A percentile compares a stretch with the other conserved stretches of the same genome.
Evolutionary conservation across 306 rosid species (phyloP).

Genomic region (Sophora flavescens): DNA sequence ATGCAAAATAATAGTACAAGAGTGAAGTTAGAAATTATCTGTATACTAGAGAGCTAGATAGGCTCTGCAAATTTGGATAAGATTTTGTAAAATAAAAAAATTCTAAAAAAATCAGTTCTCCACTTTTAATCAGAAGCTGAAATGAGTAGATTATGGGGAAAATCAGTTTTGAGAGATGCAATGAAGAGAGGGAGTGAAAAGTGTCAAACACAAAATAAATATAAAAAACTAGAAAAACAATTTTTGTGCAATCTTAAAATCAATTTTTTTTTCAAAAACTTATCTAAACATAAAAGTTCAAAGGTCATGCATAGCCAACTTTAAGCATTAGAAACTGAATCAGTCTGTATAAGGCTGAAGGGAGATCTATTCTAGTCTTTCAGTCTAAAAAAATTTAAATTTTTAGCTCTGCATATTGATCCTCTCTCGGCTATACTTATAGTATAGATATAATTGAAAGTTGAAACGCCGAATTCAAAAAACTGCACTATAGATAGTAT

Average conservation of each 20-base stretch:
- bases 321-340: conserved; percentile 4
- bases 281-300: background rate
- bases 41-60: background rate
- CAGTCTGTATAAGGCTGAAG: conserved; percentile 1
- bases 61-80: background rate
- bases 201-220: too few species aligned
- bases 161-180: too few species aligned
- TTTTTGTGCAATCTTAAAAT: too few species aligned
- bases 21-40: background rate
- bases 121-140: too few species aligned
- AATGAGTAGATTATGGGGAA: too few species aligned
- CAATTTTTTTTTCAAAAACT: too few species aligned
- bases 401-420: background rate
- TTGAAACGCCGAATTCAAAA: background rate
- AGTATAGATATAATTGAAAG: background rate
- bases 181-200: too few species aligned
- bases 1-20: background rate
- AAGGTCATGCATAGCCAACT: background rate
- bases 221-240: too few species aligned
- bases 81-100: too few species aligned
- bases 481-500: background rate
- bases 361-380: background rate
- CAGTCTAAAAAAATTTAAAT: background rate
- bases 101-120: too few species aligned
- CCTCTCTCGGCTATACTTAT: background rate